A percentile compares a stretch with the other conserved stretches of the same genome.
Evolutionary conservation across 306 rosid genomes (phyloP).

Genomic region (Carpinus fangiana): DNA sequence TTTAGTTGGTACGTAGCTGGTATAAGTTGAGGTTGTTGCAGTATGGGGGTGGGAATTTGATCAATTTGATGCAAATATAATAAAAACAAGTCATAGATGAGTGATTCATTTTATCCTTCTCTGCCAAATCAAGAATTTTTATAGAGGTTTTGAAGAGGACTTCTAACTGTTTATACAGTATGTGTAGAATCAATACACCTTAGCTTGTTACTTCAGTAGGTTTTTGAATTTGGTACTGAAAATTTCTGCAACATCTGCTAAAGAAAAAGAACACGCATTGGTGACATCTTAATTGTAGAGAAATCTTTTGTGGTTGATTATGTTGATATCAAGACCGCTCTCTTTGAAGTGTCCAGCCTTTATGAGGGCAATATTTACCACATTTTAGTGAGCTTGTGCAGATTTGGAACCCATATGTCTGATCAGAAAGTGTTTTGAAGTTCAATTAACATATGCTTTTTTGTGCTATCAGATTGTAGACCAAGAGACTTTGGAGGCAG

Average conservation of each 20-base stretch:
- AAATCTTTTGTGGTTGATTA: background rate
- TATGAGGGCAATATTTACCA: background rate
- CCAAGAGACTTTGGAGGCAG: constrained; percentile 60
- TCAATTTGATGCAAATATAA: background rate
- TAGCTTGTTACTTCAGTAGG: background rate
- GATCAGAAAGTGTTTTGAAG: no score
- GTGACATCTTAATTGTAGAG: background rate
- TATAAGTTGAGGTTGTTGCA: background rate
- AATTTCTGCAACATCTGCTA: background rate
- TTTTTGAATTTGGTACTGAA: background rate
- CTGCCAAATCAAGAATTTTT: background rate
- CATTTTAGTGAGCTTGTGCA: background rate
- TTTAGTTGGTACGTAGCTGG: background rate
- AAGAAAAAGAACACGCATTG: background rate
- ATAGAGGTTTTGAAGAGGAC: background rate
- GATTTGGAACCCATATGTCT: background rate
- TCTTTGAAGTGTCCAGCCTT: background rate
- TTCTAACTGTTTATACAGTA: background rate
- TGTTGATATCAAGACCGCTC: background rate
- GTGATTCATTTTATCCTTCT: background rate
- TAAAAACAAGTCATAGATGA: background rate
- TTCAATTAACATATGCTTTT: background rate
- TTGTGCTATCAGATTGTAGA: constrained; percentile 63
- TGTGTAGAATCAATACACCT: background rate
- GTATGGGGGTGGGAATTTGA: background rate